phyloP scores from a whole-genome alignment of 2,329 filamentous ascomycete genomes.

The Colletotrichum neosansevieriae region DNA sequence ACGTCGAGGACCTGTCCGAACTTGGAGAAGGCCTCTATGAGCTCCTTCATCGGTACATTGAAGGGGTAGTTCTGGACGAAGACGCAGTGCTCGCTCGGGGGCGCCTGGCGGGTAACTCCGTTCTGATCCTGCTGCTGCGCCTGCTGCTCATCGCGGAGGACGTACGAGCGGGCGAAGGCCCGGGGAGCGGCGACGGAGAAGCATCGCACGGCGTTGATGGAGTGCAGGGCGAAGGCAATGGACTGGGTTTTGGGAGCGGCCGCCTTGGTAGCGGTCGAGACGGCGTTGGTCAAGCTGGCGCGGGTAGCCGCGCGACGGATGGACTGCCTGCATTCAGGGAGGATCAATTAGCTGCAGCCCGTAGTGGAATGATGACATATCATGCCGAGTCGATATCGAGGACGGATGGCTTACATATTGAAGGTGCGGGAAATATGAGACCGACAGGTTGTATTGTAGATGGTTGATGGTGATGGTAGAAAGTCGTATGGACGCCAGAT shows the following conservation, averaged over 20 bases:
- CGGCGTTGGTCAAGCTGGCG: conserved; percentile 31
- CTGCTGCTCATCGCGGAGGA: conserved; percentile 16
- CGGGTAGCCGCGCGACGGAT: conserved; percentile 38
- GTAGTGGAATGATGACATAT: not conserved
- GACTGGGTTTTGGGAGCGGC: conserved; percentile 33
- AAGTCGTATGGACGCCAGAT: not conserved
- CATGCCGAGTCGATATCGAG: too few relatives aligned
- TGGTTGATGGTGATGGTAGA: not conserved
- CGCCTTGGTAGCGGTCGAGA: conserved; percentile 8
- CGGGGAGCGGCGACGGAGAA: conserved; percentile 17
- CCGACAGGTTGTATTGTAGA: not conserved
- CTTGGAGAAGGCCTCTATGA: conserved; percentile 69
- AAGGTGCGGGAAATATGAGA: not conserved
- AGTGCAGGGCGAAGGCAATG: conserved; percentile 29
- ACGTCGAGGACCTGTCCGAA: conserved; percentile 46
- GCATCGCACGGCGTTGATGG: conserved; percentile 18
- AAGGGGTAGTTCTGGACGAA: conserved; percentile 80
- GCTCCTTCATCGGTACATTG: conserved; percentile 71
- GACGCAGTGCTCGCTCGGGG: conserved; percentile 47
- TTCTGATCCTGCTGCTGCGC: conserved; percentile 9
- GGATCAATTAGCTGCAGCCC: conserved; percentile 11
- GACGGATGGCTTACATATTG: conserved; percentile 24
- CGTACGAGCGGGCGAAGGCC: conserved; percentile 29
- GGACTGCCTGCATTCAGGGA: conserved; percentile 26
- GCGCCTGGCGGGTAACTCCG: not conserved